phyloP scores from a whole-genome alignment of 805 yeast species.

The Tetrapisispora fleetii region DNA sequence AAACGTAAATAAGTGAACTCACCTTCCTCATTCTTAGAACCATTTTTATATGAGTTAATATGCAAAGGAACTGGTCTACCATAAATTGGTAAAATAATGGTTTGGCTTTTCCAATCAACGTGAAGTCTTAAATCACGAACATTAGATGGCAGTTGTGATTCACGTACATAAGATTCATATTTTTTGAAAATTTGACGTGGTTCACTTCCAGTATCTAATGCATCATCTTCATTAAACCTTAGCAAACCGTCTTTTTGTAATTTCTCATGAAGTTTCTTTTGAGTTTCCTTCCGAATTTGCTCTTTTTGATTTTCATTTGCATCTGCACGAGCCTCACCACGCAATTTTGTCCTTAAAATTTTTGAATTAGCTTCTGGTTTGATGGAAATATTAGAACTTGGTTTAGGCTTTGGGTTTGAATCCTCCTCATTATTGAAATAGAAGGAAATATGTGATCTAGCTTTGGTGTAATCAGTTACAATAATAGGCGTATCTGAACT shows the following conservation, averaged over 20 bases:
- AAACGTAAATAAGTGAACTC: slow-evolving; percentile 84
- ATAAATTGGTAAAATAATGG: slow-evolving; percentile 79
- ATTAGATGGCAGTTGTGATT: slow-evolving; percentile 76
- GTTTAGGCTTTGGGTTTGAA: slow-evolving; percentile 31
- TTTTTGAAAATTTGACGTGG: slow-evolving; percentile 62
- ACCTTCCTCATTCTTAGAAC: slow-evolving; percentile 93
- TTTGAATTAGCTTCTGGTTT: slow-evolving; percentile 40
- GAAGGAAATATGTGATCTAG: slow-evolving; percentile 67
- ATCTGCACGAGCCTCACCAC: slow-evolving; percentile 57
- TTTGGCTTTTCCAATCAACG: slow-evolving; percentile 80
- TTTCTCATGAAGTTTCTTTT: slow-evolving; percentile 70
- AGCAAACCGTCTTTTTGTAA: slow-evolving; percentile 80
- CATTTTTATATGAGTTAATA: slow-evolving; percentile 86
- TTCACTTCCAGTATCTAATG: slow-evolving; percentile 42
- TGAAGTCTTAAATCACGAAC: slow-evolving; percentile 79
- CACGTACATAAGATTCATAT: slow-evolving; percentile 90
- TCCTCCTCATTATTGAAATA: slow-evolving; percentile 67
- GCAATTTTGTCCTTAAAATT: slow-evolving; percentile 65
- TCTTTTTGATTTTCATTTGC: slow-evolving; percentile 70
- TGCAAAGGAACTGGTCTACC: slow-evolving; percentile 99
- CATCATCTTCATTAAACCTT: slow-evolving; percentile 72
- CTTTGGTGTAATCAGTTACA: slow-evolving; percentile 66
- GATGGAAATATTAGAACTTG: slow-evolving; percentile 29
- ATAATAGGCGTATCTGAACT: slow-evolving; percentile 43
- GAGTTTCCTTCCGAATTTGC: slow-evolving; percentile 72